phyloP scores from a whole-genome alignment of 768 basidiomycete species.

The Tylopilus sp. region DNA sequence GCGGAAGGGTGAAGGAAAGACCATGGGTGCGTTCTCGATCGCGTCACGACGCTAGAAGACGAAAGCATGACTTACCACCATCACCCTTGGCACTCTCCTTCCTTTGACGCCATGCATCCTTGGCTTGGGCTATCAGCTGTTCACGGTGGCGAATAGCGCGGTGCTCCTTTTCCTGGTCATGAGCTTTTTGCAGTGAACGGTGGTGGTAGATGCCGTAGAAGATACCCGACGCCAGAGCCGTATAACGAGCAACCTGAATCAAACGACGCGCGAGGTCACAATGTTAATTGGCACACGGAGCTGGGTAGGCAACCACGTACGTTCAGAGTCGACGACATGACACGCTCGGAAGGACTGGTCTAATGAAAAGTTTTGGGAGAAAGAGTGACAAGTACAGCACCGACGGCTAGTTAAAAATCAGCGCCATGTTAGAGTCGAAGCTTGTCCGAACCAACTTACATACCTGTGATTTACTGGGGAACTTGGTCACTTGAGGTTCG shows the following conservation, averaged over 20 bases:
- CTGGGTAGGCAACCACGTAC: slow-evolving; percentile 41
- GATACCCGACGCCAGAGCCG: slow-evolving; percentile 83
- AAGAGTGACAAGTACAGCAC: slow-evolving; percentile 15
- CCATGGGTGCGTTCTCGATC: not conserved
- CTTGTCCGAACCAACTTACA: not conserved
- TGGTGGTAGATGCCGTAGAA: slow-evolving; percentile 92
- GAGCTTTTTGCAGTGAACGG: slow-evolving; percentile 78
- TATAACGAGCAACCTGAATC: slow-evolving; percentile 86
- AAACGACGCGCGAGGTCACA: not conserved
- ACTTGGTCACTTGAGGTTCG: slow-evolving; percentile 9
- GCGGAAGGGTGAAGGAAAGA: not conserved
- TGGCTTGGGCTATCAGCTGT: slow-evolving; percentile 78
- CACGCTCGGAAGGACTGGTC: slow-evolving; percentile 12
- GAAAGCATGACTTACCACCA: slow-evolving; percentile 47
- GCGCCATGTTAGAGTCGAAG: not conserved
- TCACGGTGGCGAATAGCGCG: slow-evolving; percentile 72
- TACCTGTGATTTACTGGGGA: slow-evolving; percentile 9
- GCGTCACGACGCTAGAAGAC: not conserved
- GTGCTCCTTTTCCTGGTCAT: slow-evolving; percentile 73
- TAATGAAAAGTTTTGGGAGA: slow-evolving; percentile 5
- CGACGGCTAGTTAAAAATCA: slow-evolving; percentile 9
- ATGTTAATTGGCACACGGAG: not conserved
- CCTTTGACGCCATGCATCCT: slow-evolving; percentile 87
- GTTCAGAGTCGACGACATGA: slow-evolving; percentile 76
- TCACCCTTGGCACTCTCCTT: slow-evolving; percentile 49